These are phyloP conservation scores for Sanghuangporus sanghuang DNA, from an alignment of 1,284 basidiomycete species.

Conservation along the genomic window DNA sequence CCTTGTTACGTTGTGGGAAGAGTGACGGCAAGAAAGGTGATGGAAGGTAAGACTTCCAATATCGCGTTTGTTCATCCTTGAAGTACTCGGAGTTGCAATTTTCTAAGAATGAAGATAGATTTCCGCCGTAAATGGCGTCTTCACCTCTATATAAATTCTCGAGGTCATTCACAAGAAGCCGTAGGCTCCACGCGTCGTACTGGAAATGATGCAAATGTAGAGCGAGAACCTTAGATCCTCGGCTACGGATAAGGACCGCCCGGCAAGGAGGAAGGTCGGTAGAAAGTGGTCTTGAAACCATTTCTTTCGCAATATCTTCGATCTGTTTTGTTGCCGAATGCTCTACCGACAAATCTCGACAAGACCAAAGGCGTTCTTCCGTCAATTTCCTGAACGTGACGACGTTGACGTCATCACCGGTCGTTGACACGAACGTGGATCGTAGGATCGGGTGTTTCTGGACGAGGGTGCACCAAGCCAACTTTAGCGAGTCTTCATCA, in stretches of 20 bases:
- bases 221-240: constrained; percentile 30
- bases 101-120: constrained; percentile 31
- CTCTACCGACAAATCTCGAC: constrained; percentile 23
- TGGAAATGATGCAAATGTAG: constrained; percentile 46
- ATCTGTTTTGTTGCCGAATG: constrained; percentile 22
- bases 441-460: constrained; percentile 37
- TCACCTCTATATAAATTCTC: constrained; percentile 29
- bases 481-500: constrained; percentile 27
- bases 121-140: constrained; percentile 15
- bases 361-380: constrained; percentile 19
- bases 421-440: constrained; percentile 36
- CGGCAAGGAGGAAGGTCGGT: constrained; percentile 30
- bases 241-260: constrained; percentile 30
- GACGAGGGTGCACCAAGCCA: constrained; percentile 35
- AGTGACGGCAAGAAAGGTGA: constrained; percentile 25
- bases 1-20: constrained; percentile 26
- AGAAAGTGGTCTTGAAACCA: constrained; percentile 33
- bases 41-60: constrained; percentile 36
- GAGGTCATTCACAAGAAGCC: constrained; percentile 38
- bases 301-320: constrained; percentile 28
- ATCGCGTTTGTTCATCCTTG: constrained; percentile 31
- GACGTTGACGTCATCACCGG: constrained; percentile 28
- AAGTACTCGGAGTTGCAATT: constrained; percentile 24
- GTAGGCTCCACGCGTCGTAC: constrained; percentile 47
- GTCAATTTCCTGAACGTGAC: constrained; percentile 32